Base-by-base conservation (phyloP, 352 stramenopile species). In the Phytophthora podocarpi region DNA sequence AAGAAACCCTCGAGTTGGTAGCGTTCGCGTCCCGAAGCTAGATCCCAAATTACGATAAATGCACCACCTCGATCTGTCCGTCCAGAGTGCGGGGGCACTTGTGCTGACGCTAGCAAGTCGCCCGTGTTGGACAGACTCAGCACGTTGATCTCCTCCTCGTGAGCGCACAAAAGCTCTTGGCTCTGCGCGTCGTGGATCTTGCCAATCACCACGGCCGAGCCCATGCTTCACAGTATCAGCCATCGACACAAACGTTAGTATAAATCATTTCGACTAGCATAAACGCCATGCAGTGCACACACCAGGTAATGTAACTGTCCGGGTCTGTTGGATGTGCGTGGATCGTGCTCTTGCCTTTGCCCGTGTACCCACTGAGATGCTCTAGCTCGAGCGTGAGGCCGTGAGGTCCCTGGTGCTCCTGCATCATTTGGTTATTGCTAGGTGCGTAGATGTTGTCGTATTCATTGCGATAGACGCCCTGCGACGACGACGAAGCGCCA, bases 1-100 rank as follows among this genome's bases (percentile, higher is more conserved):
- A 80, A 77, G 56, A 93, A 93, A 2, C 81, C 78, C 15, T 71
- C 59, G 3, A 93, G 64, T 4, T 61, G 74, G 41, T 89, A 89
- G 27, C 87, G 53, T 41, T 86, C 74, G 4, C 68, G 60, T 12
- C 69, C 66, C 1, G 55, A 58, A 1, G 58, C 41, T 0, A 92
- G 67, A 30, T 89, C 51, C 59, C 59, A 72, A 21, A 74, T 9
- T 0, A 77, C 42, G 32, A 74, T 56, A 11, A 67, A 65, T 5
- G 60, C 60, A 11, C 55, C 54, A 21, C 51, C 55, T 31, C 47
- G 49, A 41, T 67, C 68, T 27, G 67, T 69, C 0, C 61, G 67
- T 23, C 76, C 53, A 20, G 43, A 66, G n/a, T 61, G 65, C 11
- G 72, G 70, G n/a, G 71, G 65, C 13, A 84, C 47, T 41, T 89